These are phyloP conservation scores for Fusarium temperatum DNA, from an alignment of 2,329 filamentous ascomycete species.

Conservation along the genomic window DNA sequence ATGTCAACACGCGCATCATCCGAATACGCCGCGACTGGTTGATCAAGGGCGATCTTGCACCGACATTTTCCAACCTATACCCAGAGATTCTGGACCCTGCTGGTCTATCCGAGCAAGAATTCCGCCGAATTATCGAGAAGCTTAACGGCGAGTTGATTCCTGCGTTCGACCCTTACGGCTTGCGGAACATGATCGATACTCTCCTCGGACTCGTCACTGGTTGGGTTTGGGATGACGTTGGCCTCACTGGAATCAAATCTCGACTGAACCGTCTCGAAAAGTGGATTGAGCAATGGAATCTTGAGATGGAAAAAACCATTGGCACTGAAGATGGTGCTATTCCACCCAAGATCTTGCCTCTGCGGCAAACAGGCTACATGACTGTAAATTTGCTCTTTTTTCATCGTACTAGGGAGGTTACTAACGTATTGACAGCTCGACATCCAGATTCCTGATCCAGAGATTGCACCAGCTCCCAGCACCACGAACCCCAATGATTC, in stretches of 20 bases:
- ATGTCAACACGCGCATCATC: constrained; percentile 84
- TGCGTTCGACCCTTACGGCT: constrained; percentile 82
- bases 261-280: constrained; percentile 75
- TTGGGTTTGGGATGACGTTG: constrained; percentile 94
- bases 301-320: constrained; percentile 67
- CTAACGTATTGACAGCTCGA: constrained; percentile 65
- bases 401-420: background rate
- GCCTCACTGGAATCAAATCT: constrained; percentile 78
- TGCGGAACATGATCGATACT: constrained; percentile 82
- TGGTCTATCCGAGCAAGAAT: constrained; percentile 84
- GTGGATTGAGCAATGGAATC: constrained; percentile 91
- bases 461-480: constrained; percentile 66
- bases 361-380: constrained; percentile 89
- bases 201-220: constrained; percentile 84
- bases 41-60: constrained; percentile 85
- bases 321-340: constrained; percentile 60
- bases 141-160: constrained; percentile 80
- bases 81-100: constrained; percentile 92
- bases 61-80: constrained; percentile 93
- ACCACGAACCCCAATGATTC: constrained; percentile 52
- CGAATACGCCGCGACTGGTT: constrained; percentile 93
- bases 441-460: constrained; percentile 82
- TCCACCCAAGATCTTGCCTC: constrained; percentile 76
- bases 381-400: constrained; percentile 62
- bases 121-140: constrained; percentile 81